These are phyloP conservation scores for Hypsizygus ulmarius DNA, from an alignment of 1,284 basidiomycete genomes.

Conservation along the genomic window DNA sequence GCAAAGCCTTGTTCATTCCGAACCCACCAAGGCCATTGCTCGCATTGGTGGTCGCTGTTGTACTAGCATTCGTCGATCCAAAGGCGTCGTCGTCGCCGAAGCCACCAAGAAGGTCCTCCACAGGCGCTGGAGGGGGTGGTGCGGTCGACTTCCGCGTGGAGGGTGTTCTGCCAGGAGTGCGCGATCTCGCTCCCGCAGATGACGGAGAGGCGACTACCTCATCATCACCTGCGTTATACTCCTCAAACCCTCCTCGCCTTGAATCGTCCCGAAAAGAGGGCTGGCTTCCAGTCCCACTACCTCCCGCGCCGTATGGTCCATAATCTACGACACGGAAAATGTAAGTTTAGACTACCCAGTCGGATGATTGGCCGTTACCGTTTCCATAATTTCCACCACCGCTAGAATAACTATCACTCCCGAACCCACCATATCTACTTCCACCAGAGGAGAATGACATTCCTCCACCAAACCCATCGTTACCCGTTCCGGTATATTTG, in stretches of 20 bases:
- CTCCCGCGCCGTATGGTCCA: conserved; percentile 30
- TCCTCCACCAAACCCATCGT: conserved; percentile 57
- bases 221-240: conserved; percentile 97
- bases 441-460: conserved; percentile 45
- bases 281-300: conserved; percentile 42
- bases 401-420: conserved; percentile 39
- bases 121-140: conserved; percentile 43
- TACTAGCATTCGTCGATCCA: conserved; percentile 22
- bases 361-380: conserved; percentile 27
- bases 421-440: conserved; percentile 68
- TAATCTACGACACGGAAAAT: conserved; percentile 20
- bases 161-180: conserved; percentile 25
- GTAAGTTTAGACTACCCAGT: background rate
- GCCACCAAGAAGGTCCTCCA: conserved; percentile 69
- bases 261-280: conserved; percentile 59
- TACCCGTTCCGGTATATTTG: conserved; percentile 90
- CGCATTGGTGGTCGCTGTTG: conserved; percentile 25
- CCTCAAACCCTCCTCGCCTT: conserved; percentile 70
- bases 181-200: conserved; percentile 23
- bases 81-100: conserved; percentile 68
- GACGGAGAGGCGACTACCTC: conserved; percentile 54
- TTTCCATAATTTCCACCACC: conserved; percentile 38
- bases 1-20: conserved; percentile 60
- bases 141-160: conserved; percentile 25
- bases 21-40: conserved; percentile 18